Base-by-base conservation (phyloP, 2,329 filamentous ascomycete genomes). In the Pyricularia grisea region DNA sequence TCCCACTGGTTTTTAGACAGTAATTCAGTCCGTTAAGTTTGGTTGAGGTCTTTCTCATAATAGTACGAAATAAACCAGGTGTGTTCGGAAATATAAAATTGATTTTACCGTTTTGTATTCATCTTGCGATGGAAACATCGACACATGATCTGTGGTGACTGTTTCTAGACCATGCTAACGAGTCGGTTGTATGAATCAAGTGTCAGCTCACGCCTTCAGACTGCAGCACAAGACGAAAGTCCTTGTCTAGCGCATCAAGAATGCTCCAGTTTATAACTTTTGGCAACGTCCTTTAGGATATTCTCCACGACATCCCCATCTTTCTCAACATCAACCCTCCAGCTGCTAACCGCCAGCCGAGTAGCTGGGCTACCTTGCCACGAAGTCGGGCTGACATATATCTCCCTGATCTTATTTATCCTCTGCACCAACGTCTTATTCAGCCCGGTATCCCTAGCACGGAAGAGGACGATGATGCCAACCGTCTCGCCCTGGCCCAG, bases 271-370 rank as follows among this genome's bases (percentile, higher is more conserved):
- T 28, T 12, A 63, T 63, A 63, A 1, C 1, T 20, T 25, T 63
- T 28, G 14, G 60, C 60, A 28, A 63, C 60, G 4, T 25, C 25
- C 27, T 27, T 20, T 27, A 97, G 77, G 3, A 94, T 88, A 5
- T 83, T 79, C 71, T 81, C 84, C 20, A 96, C 85, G n/a, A 92
- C 77, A 25, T 78, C 79, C 70, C 90, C 79, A 75, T 97, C 93
- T 70, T 84, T 83, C 66, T 88, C 83, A 0, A 89, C 83, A 74
- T 94, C 84, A 1, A 92, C 90, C 77, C 87, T 87, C 92, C 93
- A 97, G 75, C 92, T 97, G 58, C 91, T 90, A 61, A 97, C 88
- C 0, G 94, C 94, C 73, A 97, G 87, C n/a, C 94, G 85, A 71
- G 89, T 90, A 10, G 94, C 94, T 69, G 89, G 86, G 69, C 82